phyloP scores from a whole-genome alignment of 768 basidiomycete species.

The Arthromyces matolae region DNA sequence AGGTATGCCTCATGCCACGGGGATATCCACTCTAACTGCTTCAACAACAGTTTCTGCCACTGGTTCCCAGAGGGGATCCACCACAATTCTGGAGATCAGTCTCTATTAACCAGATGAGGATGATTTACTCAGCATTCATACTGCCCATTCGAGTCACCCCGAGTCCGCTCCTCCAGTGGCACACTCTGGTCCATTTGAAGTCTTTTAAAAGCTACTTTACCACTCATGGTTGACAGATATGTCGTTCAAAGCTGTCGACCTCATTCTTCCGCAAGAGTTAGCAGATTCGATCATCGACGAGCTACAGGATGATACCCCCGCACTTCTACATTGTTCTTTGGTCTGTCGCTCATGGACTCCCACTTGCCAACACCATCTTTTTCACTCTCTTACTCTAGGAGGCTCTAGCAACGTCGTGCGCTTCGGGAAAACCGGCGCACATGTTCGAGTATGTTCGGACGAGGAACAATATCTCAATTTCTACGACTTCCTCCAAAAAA shows the following conservation, averaged over 20 bases:
- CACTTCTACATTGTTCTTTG: neutral
- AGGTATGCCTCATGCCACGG: too few species aligned
- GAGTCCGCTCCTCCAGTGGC: neutral
- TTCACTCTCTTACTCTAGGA: conserved; percentile 4
- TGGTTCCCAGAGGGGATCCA: too few species aligned
- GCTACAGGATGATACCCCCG: neutral
- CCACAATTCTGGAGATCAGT: too few species aligned
- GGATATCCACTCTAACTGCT: too few species aligned
- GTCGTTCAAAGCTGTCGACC: too few species aligned
- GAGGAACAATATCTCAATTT: conserved; percentile 5
- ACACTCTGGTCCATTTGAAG: neutral
- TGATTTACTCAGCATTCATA: neutral
- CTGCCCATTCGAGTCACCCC: neutral
- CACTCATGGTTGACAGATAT: too few species aligned
- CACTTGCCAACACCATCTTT: conserved; percentile 1
- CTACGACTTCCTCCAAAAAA: conserved; percentile 3
- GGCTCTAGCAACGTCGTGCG: conserved; percentile 7
- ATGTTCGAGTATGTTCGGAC: neutral
- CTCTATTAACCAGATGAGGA: too few species aligned
- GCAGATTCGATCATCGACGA: conserved; percentile 2
- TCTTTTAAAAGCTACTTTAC: too few species aligned
- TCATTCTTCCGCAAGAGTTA: neutral
- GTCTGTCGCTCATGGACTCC: conserved; percentile 4
- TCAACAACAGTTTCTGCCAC: too few species aligned
- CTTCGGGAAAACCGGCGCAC: conserved; percentile 4